Base-by-base conservation (phyloP, 768 basidiomycete species). In the Lactarius akahatsu region DNA sequence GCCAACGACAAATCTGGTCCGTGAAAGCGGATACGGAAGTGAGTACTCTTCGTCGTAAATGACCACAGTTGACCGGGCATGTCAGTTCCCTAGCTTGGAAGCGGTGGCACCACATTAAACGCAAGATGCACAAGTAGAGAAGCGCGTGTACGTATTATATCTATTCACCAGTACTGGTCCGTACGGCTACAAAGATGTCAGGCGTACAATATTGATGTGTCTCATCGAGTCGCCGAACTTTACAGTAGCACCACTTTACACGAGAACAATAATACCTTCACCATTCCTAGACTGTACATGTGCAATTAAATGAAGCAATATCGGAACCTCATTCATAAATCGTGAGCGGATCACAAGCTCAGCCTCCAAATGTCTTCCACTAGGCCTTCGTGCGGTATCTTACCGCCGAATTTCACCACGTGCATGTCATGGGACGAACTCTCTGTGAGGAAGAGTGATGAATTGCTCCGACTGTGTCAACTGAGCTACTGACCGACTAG, bases 1-100 rank as follows among this genome's bases (percentile, higher is more conserved):
- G 84, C 71, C 64, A 89, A 84, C 74, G 83, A 77, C 91, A 85
- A 74, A 76, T 86, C 65, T 95, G 93, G 93, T 76, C 88, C 40
- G 80, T 94, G 36, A 89, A 86, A 70, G 70, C n/a, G 72, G 62
- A 67, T 32, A 28, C 15, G 4, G 66, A 67, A 45, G 66, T 67
- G 28, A 36, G 66, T 60, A 40, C 34, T 28, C 62, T n/a, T 54
- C 23, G 1, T 23, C 13, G 5, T 59, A 34, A 23, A 40, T 34
- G 50, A 26, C 41, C 36, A 34, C 20, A 43, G 45, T 30, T 63
- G 66, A 67, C 40, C 16, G 50, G 41, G 26, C 26, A 56, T 16
- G 23, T 18, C 58, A 67, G 66, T 23, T n/a, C 11, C 54, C 41
- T 23, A 50, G 36, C 57, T 59, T 60, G 23, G 57, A 59, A 54